Conservation (phyloP, 306 rosid genomes). For the Prunus davidiana region DNA sequence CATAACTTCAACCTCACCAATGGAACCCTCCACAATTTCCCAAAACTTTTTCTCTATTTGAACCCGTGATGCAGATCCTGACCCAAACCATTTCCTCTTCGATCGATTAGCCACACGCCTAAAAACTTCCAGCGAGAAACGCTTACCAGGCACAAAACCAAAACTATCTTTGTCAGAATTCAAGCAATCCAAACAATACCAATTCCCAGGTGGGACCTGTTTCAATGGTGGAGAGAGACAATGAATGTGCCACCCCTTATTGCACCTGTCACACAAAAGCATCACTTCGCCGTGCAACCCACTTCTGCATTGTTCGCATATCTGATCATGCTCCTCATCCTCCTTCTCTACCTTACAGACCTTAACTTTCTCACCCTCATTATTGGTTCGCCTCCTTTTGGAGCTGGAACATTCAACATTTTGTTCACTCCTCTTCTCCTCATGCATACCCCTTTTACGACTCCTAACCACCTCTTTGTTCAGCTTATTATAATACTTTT, state of each 20-base stretch:
- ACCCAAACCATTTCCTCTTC: slow-evolving; percentile 92
- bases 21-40: slow-evolving; percentile 96
- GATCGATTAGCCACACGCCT: slow-evolving; percentile 77
- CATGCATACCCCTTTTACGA: slow-evolving; percentile 49
- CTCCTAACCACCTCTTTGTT: slow-evolving; percentile 35
- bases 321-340: slow-evolving; percentile 72
- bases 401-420: slow-evolving; percentile 31
- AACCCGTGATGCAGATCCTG: slow-evolving; percentile 71
- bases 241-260: slow-evolving; percentile 93
- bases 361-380: slow-evolving; percentile 42
- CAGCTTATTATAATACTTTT: slow-evolving; percentile 46
- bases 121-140: slow-evolving; percentile 68
- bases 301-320: slow-evolving; percentile 89
- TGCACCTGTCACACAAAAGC: slow-evolving; percentile 96
- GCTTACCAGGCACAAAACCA: slow-evolving; percentile 92
- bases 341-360: slow-evolving; percentile 31
- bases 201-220: slow-evolving; percentile 81
- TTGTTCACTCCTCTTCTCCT: slow-evolving; percentile 38
- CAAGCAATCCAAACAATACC: slow-evolving; percentile 94
- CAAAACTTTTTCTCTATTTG: slow-evolving; percentile 94
- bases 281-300: slow-evolving; percentile 95
- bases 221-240: slow-evolving; percentile 92
- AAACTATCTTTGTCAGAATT: slow-evolving; percentile 88
- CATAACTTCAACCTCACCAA: slow-evolving; percentile 93
- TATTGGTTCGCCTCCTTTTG: slow-evolving; percentile 50